These are phyloP conservation scores for Zychaea mexicana DNA, from an alignment of 371 early-diverging fungal species.

Conservation along the genomic window DNA sequence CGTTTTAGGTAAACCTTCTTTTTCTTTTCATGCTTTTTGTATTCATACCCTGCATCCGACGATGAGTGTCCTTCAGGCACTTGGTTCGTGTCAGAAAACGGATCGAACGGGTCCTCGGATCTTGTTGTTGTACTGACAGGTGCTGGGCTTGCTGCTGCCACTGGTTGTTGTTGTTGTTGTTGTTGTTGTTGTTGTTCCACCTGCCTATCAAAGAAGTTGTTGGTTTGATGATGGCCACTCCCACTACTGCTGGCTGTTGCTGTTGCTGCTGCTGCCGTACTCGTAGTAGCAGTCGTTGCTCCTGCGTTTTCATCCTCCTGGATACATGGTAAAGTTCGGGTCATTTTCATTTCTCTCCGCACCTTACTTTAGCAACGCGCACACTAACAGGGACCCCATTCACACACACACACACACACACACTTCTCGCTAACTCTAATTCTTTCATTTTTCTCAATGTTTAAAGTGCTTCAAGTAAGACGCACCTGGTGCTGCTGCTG, in stretches of 20 bases:
- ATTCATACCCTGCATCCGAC: slow-evolving; percentile 36
- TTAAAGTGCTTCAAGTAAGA: no score
- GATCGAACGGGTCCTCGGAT: slow-evolving; percentile 41
- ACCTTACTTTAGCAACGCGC: no score
- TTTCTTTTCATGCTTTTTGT: not conserved
- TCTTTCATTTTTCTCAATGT: no score
- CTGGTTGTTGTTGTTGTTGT: slow-evolving; percentile 1
- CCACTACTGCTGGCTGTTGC: not conserved
- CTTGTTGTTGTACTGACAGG: not conserved
- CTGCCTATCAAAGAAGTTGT: not conserved
- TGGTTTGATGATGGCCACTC: not conserved
- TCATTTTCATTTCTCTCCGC: no score
- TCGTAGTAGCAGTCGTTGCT: no score
- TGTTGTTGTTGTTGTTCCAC: slow-evolving; percentile 11
- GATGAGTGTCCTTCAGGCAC: slow-evolving; percentile 17
- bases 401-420: no score
- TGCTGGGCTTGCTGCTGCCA: not conserved
- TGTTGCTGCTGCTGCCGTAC: no score
- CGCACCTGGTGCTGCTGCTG: no score
- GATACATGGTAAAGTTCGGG: not conserved
- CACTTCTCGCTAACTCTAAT: no score
- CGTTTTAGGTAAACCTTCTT: slow-evolving; percentile 1
- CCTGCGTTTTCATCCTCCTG: not conserved
- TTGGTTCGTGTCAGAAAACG: slow-evolving; percentile 38
- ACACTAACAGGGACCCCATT: no score